Percentiles rank a stretch among this genome's conserved stretches.
These are phyloP conservation scores for Scheffersomyces illinoinensis DNA, from an alignment of 1,139 yeast species.

Conservation along the genomic window DNA sequence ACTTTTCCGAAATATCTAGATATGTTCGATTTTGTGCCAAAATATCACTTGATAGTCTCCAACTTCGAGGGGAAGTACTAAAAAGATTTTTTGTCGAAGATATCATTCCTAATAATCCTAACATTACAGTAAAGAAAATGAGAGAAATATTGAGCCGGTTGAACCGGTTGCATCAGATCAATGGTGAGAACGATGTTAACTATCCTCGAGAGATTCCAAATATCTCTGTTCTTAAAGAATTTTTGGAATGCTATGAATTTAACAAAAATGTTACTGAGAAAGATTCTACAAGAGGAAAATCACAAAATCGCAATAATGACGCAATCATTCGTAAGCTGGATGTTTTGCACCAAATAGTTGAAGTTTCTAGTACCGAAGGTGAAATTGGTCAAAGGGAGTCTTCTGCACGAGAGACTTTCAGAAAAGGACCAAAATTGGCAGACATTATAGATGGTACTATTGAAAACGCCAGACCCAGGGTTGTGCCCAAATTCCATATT, in stretches of 20 bases:
- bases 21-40: slow-evolving; percentile 1
- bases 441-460: background rate
- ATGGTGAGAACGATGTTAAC: background rate
- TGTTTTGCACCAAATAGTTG: background rate
- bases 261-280: background rate
- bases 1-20: slow-evolving; percentile 1
- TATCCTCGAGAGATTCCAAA: background rate
- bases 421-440: background rate
- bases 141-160: slow-evolving; percentile 1
- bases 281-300: background rate
- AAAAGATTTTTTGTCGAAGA: background rate
- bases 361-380: background rate
- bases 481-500: background rate
- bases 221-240: background rate
- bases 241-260: background rate
- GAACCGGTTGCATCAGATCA: slow-evolving; percentile 1
- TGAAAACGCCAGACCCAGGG: background rate
- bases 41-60: background rate
- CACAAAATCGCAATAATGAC: background rate
- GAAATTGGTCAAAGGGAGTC: background rate
- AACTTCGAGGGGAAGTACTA: background rate
- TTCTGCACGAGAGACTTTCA: background rate
- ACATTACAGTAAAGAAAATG: background rate
- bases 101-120: slow-evolving; percentile 1
- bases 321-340: background rate